phyloP scores from a whole-genome alignment of 2,329 filamentous ascomycete species.

The Arthrobotrys conoides region DNA sequence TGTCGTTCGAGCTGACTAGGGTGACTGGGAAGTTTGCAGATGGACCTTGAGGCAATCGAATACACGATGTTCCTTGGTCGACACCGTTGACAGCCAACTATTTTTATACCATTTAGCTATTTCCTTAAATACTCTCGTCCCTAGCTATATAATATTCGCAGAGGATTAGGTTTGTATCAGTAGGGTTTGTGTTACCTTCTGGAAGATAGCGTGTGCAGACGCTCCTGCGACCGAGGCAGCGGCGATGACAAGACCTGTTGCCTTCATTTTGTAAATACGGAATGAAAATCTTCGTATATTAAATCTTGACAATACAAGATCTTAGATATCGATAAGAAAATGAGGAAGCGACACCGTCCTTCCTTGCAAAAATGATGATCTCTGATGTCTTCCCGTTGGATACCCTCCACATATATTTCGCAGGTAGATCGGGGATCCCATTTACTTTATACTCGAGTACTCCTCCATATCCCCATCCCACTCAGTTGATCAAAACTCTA shows the following conservation, averaged over 20 bases:
- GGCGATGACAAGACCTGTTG: conserved; percentile 31
- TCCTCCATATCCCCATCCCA: background rate
- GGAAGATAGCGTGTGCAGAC: conserved; percentile 42
- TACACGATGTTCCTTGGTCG: conserved; percentile 70
- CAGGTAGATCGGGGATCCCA: background rate
- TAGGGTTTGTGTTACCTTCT: conserved; percentile 34
- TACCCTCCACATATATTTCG: background rate
- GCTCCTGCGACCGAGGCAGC: conserved; percentile 36
- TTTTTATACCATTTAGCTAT: background rate
- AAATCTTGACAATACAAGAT: background rate
- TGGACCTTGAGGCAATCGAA: conserved; percentile 67
- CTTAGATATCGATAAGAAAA: background rate
- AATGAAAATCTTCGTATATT: conserved; percentile 3
- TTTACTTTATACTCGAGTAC: conserved; percentile 19
- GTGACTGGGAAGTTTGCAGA: conserved; percentile 72
- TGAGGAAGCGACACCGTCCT: conserved; percentile 9
- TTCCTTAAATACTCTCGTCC: background rate
- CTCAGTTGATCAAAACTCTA: background rate
- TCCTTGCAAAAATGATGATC: background rate
- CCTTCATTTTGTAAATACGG: conserved; percentile 37
- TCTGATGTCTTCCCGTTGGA: background rate
- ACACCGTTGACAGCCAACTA: conserved; percentile 70
- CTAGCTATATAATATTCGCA: too few relatives aligned
- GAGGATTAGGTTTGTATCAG: background rate
- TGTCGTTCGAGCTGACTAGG: conserved; percentile 69